phyloP scores from a whole-genome alignment of 345 rosid genomes.

The Trapa bicornis region DNA sequence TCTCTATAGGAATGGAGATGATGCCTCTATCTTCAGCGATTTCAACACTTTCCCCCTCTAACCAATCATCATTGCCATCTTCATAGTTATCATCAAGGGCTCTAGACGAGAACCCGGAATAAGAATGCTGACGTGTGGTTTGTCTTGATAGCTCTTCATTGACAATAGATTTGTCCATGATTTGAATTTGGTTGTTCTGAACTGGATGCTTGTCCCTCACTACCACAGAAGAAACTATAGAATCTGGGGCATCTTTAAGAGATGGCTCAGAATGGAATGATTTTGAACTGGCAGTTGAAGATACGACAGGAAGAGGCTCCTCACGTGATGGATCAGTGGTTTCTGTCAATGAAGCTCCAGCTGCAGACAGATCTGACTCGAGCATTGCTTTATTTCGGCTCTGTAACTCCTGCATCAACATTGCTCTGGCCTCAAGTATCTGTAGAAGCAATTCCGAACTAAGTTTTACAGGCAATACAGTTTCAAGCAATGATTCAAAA shows the following conservation, averaged over 20 bases:
- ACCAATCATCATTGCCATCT: constrained; percentile 86
- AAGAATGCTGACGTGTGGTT: constrained; percentile 17
- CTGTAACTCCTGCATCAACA: constrained; percentile 48
- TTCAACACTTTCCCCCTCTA: constrained; percentile 61
- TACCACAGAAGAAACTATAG: constrained; percentile 18
- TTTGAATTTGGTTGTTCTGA: constrained; percentile 35
- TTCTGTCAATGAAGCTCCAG: constrained; percentile 13
- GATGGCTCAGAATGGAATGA: constrained; percentile 28
- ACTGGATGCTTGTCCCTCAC: constrained; percentile 41
- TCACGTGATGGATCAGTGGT: constrained; percentile 15
- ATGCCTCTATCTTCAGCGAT: constrained; percentile 26
- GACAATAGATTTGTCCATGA: constrained; percentile 59
- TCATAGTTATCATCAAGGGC: constrained; percentile 39
- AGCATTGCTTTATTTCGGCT: constrained; percentile 17
- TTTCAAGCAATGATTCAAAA: not conserved
- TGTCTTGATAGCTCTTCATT: constrained; percentile 39
- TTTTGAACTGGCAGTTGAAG: constrained; percentile 30
- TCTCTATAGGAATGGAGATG: constrained; percentile 28
- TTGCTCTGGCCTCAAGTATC: constrained; percentile 78
- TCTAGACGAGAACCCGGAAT: constrained; percentile 22
- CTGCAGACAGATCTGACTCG: constrained; percentile 17
- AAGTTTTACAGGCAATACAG: not conserved
- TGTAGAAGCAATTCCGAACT: constrained; percentile 14
- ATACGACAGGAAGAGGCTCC: constrained; percentile 24
- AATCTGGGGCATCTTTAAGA: constrained; percentile 24